Base-by-base conservation (phyloP, 805 yeast genomes). In the Cyberlindnera meyerae region DNA sequence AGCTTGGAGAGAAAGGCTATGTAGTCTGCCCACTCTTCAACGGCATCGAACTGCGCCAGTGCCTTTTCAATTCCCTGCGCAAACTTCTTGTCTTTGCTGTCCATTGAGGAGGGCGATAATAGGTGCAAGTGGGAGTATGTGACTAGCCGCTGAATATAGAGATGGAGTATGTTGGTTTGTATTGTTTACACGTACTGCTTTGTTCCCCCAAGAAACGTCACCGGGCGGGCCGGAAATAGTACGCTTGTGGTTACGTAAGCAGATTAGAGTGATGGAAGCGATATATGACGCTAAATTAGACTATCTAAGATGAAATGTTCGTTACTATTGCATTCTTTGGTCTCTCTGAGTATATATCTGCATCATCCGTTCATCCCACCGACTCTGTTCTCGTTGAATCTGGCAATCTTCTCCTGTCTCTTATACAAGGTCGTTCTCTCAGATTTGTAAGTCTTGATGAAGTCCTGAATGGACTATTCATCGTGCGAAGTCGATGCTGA, bases 11-110 rank as follows among this genome's bases (percentile, higher is more conserved):
- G 66, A 56, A 86, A 89, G 16, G 97, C 82, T 39, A 93, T 93
- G 57, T 90, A 88, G 57, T 93, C 98, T 11, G 98, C 97, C 99
- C 99, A 93, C 64, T 93, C 98, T 22, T 79, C 83, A 2, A 88
- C 82, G 2, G 83, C 63, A 35, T 86, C 96, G 63, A 90, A 90
- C 14, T 75, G 68, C 6, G 73, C 70, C 16, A 93, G 65, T 0
- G 93, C 85, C 47, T 79, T 74, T 35, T 83, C 90, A 11, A 90
- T 71, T 39, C 71, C 77, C n/a, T 74, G 67, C 15, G 68, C 63
- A 52, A 79, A 82, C 42, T 82, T 77, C 62, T 75, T 82, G 53
- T 82, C 89, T 50, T 78, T 77, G 1, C 88, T 61, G 36, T 70
- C 73, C 51, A 74, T 47, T 18, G 32, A 16, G 5, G 11, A 8